Base-by-base conservation (phyloP, 352 stramenopile genomes). In the Phytopythium mirpurense region DNA sequence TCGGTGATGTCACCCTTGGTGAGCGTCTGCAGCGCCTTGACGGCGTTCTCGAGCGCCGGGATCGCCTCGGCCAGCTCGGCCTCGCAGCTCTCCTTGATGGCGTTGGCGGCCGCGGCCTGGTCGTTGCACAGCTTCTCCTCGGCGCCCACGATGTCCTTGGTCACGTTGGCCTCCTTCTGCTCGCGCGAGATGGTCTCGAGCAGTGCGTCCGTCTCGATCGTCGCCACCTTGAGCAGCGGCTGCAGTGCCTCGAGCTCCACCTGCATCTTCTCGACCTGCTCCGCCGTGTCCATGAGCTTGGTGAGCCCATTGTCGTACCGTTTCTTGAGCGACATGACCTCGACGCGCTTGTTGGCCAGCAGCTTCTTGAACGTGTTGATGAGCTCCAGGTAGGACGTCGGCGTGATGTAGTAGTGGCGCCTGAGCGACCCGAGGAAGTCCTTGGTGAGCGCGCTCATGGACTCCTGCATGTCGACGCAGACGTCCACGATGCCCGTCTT, bases 291-390 rank as follows among this genome's bases (percentile, higher is more conserved):
- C 68, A 96, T 86, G 49, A 98, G 82, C 59, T 98, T 98, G 0
- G 86, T 88, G 7, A 98, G 72, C 0, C 94, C 94, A 38, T 96
- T 97, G 50, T 97, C 90, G 47, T 98, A 97, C 2, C 94, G 68
- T 47, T 88, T 69, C 59, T 96, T 96, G 63, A 93, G 83, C 16
- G 84, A 89, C 67, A 91, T 91, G 1, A 98, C 90, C 31, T 98
- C 84, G 19, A 86, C 73, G 2, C 90, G 81, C 60, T 98, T 97
- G 56, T 91, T 88, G 37, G 86, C 72, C 18, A 98, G 57, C 35
- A 98, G 59, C 46, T 88, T 96, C 63, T 97, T 97, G 57, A 98
- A 98, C 3, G 92, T 98, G 37, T 97, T 96, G 54, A 98, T 95
- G 15, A 98, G 61, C 51, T 98, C 94, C 5, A 98, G 70, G 61